Base-by-base conservation (phyloP, 768 basidiomycete genomes). In the Mycena galopus region DNA sequence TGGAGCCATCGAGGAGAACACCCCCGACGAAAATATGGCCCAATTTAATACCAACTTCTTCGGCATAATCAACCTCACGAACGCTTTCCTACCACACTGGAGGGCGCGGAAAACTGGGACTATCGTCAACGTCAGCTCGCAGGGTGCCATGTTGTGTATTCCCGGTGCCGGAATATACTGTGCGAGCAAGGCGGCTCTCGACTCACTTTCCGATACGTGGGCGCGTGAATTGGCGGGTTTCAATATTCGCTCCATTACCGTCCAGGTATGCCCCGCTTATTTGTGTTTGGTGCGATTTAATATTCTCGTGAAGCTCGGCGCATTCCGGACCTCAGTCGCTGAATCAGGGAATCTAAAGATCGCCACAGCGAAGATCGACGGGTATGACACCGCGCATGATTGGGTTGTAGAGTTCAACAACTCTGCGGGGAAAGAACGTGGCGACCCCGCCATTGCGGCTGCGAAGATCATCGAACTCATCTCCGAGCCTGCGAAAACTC, bases 11-110 rank as follows among this genome's bases (percentile, higher is more conserved):
- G 73, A 78, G 57, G 75, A 74, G 27, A 69, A 64, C 58, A 74
- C 37, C 16, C 59, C 69, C 5, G 74, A 77, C 42, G 69, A 78
- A 51, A 60, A 64, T 27, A 65, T 71, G 1, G 63, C 69, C 0
- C 75, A 78, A 39, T 79, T 80, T 63, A 67, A 76, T 62, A 77
- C 78, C 16, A 81, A 82, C 75, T 74, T 81, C 29, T 75, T 79
- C 58, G 79, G 78, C 23, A 77, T 79, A 1, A 74, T 82, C 58
- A 73, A 77, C 66, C 58, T 78, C n/a, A 78, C 78, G 21, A 76
- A 75, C 47, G 69, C 69, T 1, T 76, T 82, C 66, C 68, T 83
- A 9, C 82, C 82, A 0, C 77, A 82, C 33, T 73, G 81, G 30
- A 69, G 76, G 16, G 44, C 33, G 7, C 70, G 75, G 1, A 65